phyloP scores from a whole-genome alignment of 768 basidiomycete species.

The Lactarius sp. region DNA sequence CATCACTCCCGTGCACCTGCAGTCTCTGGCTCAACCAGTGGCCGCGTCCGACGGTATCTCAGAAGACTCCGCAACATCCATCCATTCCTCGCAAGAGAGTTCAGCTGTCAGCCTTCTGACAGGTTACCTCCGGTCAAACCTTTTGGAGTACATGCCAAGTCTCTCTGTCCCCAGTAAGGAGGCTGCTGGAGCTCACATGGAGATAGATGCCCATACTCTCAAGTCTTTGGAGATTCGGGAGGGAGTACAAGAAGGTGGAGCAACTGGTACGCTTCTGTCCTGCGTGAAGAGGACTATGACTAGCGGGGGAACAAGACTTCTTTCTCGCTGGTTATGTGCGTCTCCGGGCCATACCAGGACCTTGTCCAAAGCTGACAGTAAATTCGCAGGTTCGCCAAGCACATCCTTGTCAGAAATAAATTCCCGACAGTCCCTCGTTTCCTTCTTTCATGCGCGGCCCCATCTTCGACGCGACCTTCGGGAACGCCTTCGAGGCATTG shows the following conservation, averaged over 20 bases:
- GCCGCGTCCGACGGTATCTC: constrained; percentile 23
- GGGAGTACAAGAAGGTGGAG: constrained; percentile 64
- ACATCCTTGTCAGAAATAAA: constrained; percentile 69
- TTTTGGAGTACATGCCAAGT: constrained; percentile 74
- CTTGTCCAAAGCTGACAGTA: constrained; percentile 1
- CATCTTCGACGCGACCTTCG: constrained; percentile 63
- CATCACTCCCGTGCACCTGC: neutral
- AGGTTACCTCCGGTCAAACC: constrained; percentile 56
- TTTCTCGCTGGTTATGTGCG: constrained; percentile 76
- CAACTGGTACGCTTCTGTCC: constrained; percentile 68
- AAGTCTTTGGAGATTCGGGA: constrained; percentile 85
- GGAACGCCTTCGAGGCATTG: constrained; percentile 49
- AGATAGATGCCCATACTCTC: constrained; percentile 85
- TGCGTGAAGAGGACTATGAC: constrained; percentile 75
- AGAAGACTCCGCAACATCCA: neutral
- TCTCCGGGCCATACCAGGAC: constrained; percentile 1
- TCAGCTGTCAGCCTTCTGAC: constrained; percentile 60
- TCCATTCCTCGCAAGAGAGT: constrained; percentile 41
- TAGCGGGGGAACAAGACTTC: constrained; percentile 67
- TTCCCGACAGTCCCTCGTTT: constrained; percentile 70
- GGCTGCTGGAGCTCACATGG: constrained; percentile 57
- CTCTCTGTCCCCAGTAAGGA: constrained; percentile 57
- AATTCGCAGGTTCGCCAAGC: constrained; percentile 69
- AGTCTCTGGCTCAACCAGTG: neutral
- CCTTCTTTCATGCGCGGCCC: constrained; percentile 56